These are phyloP conservation scores for Venturia effusa DNA, from an alignment of 2,329 filamentous ascomycete genomes.

Conservation along the genomic window DNA sequence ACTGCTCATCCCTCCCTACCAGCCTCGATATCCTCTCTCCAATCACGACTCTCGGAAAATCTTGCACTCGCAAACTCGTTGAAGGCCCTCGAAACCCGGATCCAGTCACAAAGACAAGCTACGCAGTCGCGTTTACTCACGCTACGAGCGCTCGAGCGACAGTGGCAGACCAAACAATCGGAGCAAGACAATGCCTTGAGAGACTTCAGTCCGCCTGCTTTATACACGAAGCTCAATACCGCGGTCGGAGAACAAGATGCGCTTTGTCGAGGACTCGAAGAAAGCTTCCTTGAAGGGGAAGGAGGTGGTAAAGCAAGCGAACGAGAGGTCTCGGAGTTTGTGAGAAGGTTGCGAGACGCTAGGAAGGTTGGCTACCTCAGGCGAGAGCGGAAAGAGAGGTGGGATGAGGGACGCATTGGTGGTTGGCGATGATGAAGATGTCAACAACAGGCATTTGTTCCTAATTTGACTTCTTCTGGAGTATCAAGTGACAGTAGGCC, in stretches of 20 bases:
- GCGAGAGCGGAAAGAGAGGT: conserved; percentile 78
- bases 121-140: conserved; percentile 75
- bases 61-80: conserved; percentile 56
- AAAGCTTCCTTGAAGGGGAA: conserved; percentile 73
- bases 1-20: conserved; percentile 63
- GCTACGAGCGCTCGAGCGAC: conserved; percentile 78
- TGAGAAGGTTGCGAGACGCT: conserved; percentile 68
- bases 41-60: conserved; percentile 58
- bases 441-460: no score
- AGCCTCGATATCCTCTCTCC: conserved; percentile 53
- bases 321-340: conserved; percentile 77
- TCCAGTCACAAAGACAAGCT: conserved; percentile 51
- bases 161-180: conserved; percentile 78
- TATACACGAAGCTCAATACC: conserved; percentile 72
- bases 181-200: conserved; percentile 79
- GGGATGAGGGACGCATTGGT: conserved; percentile 92
- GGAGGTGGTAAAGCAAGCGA: conserved; percentile 51
- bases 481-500: background rate
- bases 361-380: conserved; percentile 69
- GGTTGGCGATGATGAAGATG: conserved; percentile 63
- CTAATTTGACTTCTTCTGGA: background rate
- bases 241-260: conserved; percentile 73
- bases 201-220: conserved; percentile 73
- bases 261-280: conserved; percentile 73
- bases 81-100: conserved; percentile 46